A percentile compares a stretch with the other conserved stretches of the same genome.
These are phyloP conservation scores for Neurospora sp. DNA, from an alignment of 495 filamentous ascomycete genomes.

Conservation along the genomic window DNA sequence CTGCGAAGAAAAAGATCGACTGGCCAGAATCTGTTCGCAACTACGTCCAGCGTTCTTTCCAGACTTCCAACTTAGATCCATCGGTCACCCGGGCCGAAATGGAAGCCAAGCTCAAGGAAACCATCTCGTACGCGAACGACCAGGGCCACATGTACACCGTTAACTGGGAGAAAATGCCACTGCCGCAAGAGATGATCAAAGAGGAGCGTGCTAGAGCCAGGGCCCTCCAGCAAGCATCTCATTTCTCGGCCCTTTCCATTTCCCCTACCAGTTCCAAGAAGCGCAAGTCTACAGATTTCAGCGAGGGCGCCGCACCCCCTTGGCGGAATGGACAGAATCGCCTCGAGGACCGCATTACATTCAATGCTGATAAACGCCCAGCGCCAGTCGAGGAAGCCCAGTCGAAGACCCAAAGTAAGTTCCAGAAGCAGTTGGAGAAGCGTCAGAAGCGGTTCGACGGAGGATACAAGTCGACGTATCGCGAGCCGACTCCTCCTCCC, in stretches of 20 bases:
- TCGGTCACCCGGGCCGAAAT: conserved; percentile 59
- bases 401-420: conserved; percentile 63
- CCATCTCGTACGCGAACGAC: conserved; percentile 74
- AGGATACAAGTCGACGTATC: conserved; percentile 50
- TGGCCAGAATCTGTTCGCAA: conserved; percentile 67
- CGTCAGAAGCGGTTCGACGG: conserved; percentile 78
- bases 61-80: conserved; percentile 54
- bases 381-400: conserved; percentile 33
- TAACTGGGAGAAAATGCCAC: conserved; percentile 72
- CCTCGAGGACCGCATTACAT: conserved; percentile 71
- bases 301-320: conserved; percentile 44
- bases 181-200: conserved; percentile 82
- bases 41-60: conserved; percentile 81
- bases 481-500: conserved; percentile 50
- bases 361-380: conserved; percentile 47
- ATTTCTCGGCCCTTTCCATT: conserved; percentile 7
- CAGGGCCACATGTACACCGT: conserved; percentile 53
- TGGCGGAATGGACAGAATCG: conserved; percentile 63
- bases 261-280: conserved; percentile 44
- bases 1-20: conserved; percentile 50
- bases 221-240: not conserved
- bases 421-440: conserved; percentile 76
- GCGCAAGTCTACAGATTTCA: conserved; percentile 66
- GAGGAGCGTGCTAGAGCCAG: conserved; percentile 50
- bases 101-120: conserved; percentile 72